phyloP scores from a whole-genome alignment of 177 flowering plant genomes.

The Telopea speciosissima region DNA sequence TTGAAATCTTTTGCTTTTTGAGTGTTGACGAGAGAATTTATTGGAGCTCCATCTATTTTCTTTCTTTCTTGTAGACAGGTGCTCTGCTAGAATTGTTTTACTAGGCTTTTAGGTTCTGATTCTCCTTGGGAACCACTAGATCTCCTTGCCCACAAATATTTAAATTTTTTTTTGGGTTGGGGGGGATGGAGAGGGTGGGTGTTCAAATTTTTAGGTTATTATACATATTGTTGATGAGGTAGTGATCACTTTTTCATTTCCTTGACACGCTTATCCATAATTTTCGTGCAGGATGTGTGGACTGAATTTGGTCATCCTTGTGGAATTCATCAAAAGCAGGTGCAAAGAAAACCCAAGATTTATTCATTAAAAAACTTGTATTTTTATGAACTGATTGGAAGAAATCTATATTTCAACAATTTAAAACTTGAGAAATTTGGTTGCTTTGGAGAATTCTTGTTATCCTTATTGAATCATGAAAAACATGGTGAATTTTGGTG shows the following conservation, averaged over 20 bases:
- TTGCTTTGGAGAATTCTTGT: not conserved
- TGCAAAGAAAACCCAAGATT: conserved; percentile 10
- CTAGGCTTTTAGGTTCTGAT: not conserved
- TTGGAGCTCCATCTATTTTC: not conserved
- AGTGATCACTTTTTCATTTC: not conserved
- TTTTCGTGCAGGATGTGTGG: conserved; percentile 79
- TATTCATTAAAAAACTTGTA: no score
- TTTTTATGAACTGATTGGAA: no score
- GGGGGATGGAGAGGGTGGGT: no score
- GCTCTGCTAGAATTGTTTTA: not conserved
- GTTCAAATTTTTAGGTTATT: not conserved
- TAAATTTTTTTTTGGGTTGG: not conserved
- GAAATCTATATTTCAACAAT: not conserved
- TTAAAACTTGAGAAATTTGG: not conserved
- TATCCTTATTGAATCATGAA: not conserved
- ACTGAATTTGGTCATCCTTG: conserved; percentile 96
- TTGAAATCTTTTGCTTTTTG: no score
- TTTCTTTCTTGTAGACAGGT: not conserved
- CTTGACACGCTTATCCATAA: not conserved
- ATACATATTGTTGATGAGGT: not conserved
- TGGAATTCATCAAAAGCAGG: conserved; percentile 98
- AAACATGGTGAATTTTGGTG: not conserved
- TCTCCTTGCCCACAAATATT: not conserved
- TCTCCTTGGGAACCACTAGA: not conserved
- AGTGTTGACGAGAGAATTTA: no score